Percentiles rank a stretch among this genome's conserved stretches.
Evolutionary conservation across 306 rosid genomes (phyloP).

Genomic region (Pyrus pyrifolia): DNA sequence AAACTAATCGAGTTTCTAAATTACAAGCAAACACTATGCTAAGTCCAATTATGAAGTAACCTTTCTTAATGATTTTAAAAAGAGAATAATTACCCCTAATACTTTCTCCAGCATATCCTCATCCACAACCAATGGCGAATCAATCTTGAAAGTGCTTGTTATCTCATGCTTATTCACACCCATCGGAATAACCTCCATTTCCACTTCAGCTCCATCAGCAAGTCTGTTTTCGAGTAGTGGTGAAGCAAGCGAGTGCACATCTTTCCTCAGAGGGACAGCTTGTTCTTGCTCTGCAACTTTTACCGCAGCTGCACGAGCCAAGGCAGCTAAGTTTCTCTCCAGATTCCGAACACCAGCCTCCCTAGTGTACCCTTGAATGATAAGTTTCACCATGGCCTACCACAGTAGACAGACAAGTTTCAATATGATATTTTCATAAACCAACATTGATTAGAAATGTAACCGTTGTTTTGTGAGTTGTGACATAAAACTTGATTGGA

Average conservation of each 20-base stretch:
- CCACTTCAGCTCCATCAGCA: slow-evolving; percentile 82
- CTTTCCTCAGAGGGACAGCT: slow-evolving; percentile 57
- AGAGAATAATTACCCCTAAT: slow-evolving; percentile 70
- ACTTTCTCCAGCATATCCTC: slow-evolving; percentile 93
- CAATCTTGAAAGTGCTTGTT: slow-evolving; percentile 54
- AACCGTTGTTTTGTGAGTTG: not conserved
- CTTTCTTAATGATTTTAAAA: not conserved
- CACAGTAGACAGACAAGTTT: slow-evolving; percentile 17
- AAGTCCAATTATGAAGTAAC: not conserved
- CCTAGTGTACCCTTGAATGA: slow-evolving; percentile 88
- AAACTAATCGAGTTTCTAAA: not conserved
- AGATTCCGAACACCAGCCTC: slow-evolving; percentile 97
- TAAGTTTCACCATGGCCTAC: slow-evolving; percentile 76
- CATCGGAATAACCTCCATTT: slow-evolving; percentile 96
- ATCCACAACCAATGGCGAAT: slow-evolving; percentile 70
- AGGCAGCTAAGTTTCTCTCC: slow-evolving; percentile 83
- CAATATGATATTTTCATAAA: not conserved
- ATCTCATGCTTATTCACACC: slow-evolving; percentile 70
- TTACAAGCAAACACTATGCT: not conserved
- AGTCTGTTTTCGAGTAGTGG: slow-evolving; percentile 85
- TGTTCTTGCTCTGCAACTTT: slow-evolving; percentile 87
- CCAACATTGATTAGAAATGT: not conserved
- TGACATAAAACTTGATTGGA: not conserved
- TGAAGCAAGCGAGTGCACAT: slow-evolving; percentile 59
- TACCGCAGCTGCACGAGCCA: slow-evolving; percentile 98